Conservation (phyloP, 2,329 filamentous ascomycete species). For the Atkinsonella texensis region DNA sequence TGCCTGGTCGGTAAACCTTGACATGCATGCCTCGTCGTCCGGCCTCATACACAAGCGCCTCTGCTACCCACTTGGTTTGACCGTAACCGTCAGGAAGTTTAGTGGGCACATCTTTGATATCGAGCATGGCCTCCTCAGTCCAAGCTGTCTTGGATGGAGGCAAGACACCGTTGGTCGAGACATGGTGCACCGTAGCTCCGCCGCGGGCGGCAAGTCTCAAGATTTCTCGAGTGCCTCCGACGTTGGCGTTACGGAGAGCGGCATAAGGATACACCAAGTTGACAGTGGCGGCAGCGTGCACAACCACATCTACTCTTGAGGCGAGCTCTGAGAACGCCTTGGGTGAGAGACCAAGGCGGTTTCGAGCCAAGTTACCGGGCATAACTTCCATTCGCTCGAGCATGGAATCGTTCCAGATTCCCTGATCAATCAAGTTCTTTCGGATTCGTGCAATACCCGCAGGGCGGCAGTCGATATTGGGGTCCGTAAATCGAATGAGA, state of each 20-base stretch:
- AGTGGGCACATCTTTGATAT: conserved; percentile 54
- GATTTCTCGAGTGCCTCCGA: conserved; percentile 67
- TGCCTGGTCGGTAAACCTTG: conserved; percentile 60
- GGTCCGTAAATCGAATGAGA: conserved; percentile 60
- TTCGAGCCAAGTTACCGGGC: conserved; percentile 58
- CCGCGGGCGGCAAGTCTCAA: conserved; percentile 55
- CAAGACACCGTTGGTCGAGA: conserved; percentile 71
- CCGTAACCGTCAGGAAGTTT: conserved; percentile 64
- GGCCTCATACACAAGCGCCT: conserved; percentile 61
- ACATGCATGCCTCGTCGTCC: conserved; percentile 56
- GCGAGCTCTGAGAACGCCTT: conserved; percentile 55
- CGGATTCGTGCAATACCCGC: conserved; percentile 62
- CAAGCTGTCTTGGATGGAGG: conserved; percentile 59
- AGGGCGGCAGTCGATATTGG: conserved; percentile 49
- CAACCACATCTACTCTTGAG: conserved; percentile 55
- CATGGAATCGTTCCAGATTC: conserved; percentile 64
- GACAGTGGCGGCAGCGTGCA: conserved; percentile 68
- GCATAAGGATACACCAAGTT: conserved; percentile 76
- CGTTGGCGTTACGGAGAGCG: conserved; percentile 60
- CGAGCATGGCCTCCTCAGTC: conserved; percentile 56
- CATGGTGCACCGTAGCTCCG: conserved; percentile 62
- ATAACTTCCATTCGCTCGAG: conserved; percentile 68
- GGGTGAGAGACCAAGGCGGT: conserved; percentile 54
- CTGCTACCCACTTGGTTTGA: conserved; percentile 73
- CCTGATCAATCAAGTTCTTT: conserved; percentile 65